A percentile compares a stretch with the other conserved stretches of the same genome.
Evolutionary conservation across 2,329 filamentous ascomycete species (phyloP).

Genomic region (Cryphonectria japonica): DNA sequence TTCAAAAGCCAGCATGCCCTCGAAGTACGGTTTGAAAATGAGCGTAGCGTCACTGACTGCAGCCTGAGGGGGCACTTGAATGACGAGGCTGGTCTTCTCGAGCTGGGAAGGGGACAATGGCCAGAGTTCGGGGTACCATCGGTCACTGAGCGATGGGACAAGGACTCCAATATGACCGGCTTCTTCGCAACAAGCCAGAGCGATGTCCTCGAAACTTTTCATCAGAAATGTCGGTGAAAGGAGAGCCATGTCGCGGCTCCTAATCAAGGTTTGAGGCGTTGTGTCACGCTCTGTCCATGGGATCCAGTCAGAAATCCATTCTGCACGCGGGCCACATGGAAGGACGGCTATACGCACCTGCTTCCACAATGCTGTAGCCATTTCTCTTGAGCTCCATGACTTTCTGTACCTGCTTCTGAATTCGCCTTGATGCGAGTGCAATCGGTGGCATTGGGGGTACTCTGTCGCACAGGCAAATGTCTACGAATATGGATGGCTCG

Average conservation of each 20-base stretch:
- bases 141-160: background rate
- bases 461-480: background rate
- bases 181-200: background rate
- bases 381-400: background rate
- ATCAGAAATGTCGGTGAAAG: background rate
- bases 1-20: background rate
- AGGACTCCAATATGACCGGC: background rate
- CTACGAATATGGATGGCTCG: background rate
- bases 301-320: background rate
- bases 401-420: background rate
- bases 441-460: background rate
- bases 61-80: background rate
- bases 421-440: background rate
- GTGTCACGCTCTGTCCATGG: background rate
- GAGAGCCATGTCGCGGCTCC: background rate
- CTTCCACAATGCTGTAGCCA: background rate
- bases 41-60: background rate
- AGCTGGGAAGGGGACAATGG: background rate
- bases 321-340: background rate
- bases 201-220: background rate
- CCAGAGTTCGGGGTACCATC: background rate
- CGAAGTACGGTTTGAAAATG: background rate
- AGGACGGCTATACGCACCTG: background rate
- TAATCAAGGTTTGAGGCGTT: background rate
- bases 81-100: background rate